These are phyloP conservation scores for Sequoiadendron giganteum DNA, from an alignment of 75 land plant genomes.

Conservation along the genomic window DNA sequence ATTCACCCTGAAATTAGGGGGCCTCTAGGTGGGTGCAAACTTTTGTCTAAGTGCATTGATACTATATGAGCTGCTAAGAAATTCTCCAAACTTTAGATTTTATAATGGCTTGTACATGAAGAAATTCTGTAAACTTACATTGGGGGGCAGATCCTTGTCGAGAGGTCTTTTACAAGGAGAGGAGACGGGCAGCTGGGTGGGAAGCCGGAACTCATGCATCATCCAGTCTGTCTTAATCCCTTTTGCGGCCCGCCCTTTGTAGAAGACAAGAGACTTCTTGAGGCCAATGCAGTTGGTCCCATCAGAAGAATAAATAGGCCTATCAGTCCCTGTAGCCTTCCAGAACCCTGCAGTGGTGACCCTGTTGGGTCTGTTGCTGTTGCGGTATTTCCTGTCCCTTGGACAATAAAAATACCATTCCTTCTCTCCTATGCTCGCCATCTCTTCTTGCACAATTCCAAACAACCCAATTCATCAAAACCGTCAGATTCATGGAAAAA, in stretches of 20 bases:
- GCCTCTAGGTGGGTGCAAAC: too few relatives aligned
- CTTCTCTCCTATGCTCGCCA: slow-evolving; percentile 55
- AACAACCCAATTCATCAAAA: background rate
- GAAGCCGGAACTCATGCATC: slow-evolving; percentile 75
- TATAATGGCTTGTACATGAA: background rate
- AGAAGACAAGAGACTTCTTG: slow-evolving; percentile 74
- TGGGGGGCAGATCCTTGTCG: slow-evolving; percentile 44
- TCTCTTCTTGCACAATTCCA: slow-evolving; percentile 15
- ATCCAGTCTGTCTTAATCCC: slow-evolving; percentile 78
- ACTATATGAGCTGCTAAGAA: too few relatives aligned
- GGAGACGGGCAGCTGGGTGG: slow-evolving; percentile 25
- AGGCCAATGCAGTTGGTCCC: slow-evolving; percentile 59
- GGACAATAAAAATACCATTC: slow-evolving; percentile 73
- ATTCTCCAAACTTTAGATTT: too few relatives aligned
- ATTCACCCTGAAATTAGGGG: too few relatives aligned
- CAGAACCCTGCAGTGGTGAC: slow-evolving; percentile 72
- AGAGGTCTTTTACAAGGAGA: slow-evolving; percentile 20
- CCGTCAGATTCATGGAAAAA: background rate
- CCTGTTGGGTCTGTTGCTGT: slow-evolving; percentile 66
- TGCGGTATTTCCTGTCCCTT: slow-evolving; percentile 61
- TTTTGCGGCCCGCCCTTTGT: slow-evolving; percentile 68
- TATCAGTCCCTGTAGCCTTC: slow-evolving; percentile 76
- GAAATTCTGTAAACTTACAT: slow-evolving; percentile 21
- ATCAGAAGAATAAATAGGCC: slow-evolving; percentile 63
- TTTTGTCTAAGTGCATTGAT: too few relatives aligned